Percentiles rank a stretch among this genome's conserved stretches.
Conservation (phyloP, 768 basidiomycete genomes). For the Boletus subcaerulescens region DNA sequence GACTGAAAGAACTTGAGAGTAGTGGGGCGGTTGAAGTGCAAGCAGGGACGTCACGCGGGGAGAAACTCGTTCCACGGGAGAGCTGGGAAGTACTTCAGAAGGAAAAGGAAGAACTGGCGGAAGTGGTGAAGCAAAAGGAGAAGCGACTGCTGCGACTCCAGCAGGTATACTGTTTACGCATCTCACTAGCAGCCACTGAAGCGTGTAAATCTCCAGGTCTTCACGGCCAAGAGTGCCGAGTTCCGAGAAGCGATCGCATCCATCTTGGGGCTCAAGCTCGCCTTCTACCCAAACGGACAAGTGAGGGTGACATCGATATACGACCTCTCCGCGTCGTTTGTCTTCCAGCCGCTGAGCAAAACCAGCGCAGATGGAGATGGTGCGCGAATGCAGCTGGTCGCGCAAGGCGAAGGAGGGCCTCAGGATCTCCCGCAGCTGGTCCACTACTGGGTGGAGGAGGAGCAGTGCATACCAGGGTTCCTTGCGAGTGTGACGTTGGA, state of each 20-base stretch:
- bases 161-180: slow-evolving; percentile 47
- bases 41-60: slow-evolving; percentile 13
- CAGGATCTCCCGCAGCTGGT: slow-evolving; percentile 72
- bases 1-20: slow-evolving; percentile 60
- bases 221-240: slow-evolving; percentile 79
- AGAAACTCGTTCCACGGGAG: slow-evolving; percentile 63
- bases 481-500: slow-evolving; percentile 86
- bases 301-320: slow-evolving; percentile 89
- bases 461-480: slow-evolving; percentile 87
- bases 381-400: slow-evolving; percentile 68
- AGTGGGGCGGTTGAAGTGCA: slow-evolving; percentile 27
- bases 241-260: slow-evolving; percentile 89
- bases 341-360: slow-evolving; percentile 65
- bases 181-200: background rate
- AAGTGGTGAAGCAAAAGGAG: slow-evolving; percentile 70
- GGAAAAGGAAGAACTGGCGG: slow-evolving; percentile 68
- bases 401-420: slow-evolving; percentile 70
- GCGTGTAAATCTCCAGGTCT: slow-evolving; percentile 54
- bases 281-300: slow-evolving; percentile 88
- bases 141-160: slow-evolving; percentile 77
- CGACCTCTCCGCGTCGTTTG: slow-evolving; percentile 83
- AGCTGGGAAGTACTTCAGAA: slow-evolving; percentile 71
- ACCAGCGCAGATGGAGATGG: slow-evolving; percentile 36
- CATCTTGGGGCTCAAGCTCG: slow-evolving; percentile 87
- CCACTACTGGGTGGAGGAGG: slow-evolving; percentile 82